Percentiles rank a stretch among this genome's conserved stretches.
phyloP scores from a whole-genome alignment of 202 grass and related monocot genomes.

The Musa balbisiana region DNA sequence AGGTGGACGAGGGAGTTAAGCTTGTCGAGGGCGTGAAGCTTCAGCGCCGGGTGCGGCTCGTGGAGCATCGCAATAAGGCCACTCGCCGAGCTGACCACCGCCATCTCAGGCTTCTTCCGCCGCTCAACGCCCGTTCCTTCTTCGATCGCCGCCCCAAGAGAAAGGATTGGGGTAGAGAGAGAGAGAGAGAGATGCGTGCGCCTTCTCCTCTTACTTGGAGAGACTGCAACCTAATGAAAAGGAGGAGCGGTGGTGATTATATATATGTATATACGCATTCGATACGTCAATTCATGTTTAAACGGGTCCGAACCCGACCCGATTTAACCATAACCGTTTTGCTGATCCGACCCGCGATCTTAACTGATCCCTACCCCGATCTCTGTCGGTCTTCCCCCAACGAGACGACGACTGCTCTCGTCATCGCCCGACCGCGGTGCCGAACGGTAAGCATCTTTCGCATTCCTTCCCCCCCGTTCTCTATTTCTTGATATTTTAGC shows the following conservation, averaged over 20 bases:
- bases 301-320: too few relatives aligned
- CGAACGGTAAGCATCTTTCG: too few relatives aligned
- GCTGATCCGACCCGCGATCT: too few relatives aligned
- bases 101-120: slow-evolving; percentile 41
- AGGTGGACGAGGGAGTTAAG: slow-evolving; percentile 92
- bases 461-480: too few relatives aligned
- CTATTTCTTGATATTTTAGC: too few relatives aligned
- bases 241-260: neutral
- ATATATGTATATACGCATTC: too few relatives aligned
- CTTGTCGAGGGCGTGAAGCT: slow-evolving; percentile 78
- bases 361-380: too few relatives aligned
- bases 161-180: neutral
- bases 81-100: slow-evolving; percentile 81
- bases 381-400: too few relatives aligned
- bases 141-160: neutral
- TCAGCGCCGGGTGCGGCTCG: slow-evolving; percentile 76
- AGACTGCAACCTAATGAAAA: slow-evolving; percentile 2
- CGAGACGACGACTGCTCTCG: too few relatives aligned
- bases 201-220: neutral
- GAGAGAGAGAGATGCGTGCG: neutral
- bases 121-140: neutral
- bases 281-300: too few relatives aligned
- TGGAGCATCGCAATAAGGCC: slow-evolving; percentile 90
- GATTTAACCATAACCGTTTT: too few relatives aligned
- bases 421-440: too few relatives aligned